Percentiles rank a stretch among this genome's conserved stretches.
phyloP scores from a whole-genome alignment of 176 grass and related monocot species.

The Zea luxurians region DNA sequence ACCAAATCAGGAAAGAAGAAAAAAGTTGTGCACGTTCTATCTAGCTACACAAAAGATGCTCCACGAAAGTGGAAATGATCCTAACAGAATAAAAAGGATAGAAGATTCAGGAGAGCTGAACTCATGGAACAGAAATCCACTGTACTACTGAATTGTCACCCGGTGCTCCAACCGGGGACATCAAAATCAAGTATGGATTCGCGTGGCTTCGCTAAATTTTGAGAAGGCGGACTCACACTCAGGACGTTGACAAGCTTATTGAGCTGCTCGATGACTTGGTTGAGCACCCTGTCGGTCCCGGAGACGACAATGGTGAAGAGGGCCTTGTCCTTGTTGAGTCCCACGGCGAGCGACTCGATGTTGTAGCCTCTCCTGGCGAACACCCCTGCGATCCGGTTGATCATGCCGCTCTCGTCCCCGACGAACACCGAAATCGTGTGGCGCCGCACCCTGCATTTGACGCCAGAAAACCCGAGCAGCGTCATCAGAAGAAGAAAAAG shows the following conservation, averaged over 20 bases:
- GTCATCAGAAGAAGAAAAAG: neutral
- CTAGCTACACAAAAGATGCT: neutral
- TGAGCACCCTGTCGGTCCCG: slow-evolving; percentile 69
- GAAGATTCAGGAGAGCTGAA: neutral
- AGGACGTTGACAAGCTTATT: slow-evolving; percentile 87
- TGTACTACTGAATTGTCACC: neutral
- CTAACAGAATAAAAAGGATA: neutral
- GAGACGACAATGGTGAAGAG: slow-evolving; percentile 98
- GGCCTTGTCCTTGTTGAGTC: slow-evolving; percentile 95
- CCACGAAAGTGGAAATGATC: neutral
- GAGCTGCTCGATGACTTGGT: slow-evolving; percentile 92
- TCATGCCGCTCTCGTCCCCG: slow-evolving; percentile 97
- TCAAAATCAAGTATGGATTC: neutral
- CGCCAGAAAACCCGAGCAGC: neutral
- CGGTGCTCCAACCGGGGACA: neutral
- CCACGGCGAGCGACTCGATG: slow-evolving; percentile 95
- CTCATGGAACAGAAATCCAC: neutral
- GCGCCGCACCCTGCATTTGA: slow-evolving; percentile 63
- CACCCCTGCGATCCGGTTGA: slow-evolving; percentile 92
- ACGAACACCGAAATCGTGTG: slow-evolving; percentile 96
- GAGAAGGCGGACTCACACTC: slow-evolving; percentile 39
- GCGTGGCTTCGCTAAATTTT: neutral
- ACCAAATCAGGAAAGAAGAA: neutral
- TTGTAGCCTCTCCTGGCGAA: slow-evolving; percentile 96
- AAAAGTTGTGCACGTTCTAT: neutral